Base-by-base conservation (phyloP, 371 early-diverging fungal species). In the Mucor saturninus region DNA sequence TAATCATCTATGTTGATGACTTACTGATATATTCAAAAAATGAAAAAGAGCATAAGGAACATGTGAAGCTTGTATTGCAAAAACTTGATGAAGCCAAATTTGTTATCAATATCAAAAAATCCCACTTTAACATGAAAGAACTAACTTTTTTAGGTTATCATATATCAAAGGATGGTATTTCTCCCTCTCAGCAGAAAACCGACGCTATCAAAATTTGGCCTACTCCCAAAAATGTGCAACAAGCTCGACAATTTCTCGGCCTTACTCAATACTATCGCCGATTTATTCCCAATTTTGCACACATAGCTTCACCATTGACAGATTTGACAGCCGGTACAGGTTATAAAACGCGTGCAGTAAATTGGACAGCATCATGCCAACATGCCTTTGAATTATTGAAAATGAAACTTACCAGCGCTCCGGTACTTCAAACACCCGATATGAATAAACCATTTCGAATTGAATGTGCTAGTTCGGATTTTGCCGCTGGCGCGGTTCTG, bases 81-180 rank as follows among this genome's bases (percentile, higher is more conserved):
- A 61, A 56, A 21, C 68, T 80, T 4, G n/a, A 67, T 13, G 62
- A 75, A n/a, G n/a, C n/a, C n/a, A n/a, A n/a, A n/a, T n/a, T n/a
- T n/a, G n/a, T n/a, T n/a, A n/a, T n/a, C n/a, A 9, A 85, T n/a
- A 46, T 68, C 2, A 61, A 68, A 42, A 91, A 91, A 63, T 89
- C 87, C 56, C 39, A 65, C 8, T 86, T 87, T 60, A 31, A 39
- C 49, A 11, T 45, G 11, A 31, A 40, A 3, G 61, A 74, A 29
- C 31, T 87, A 2, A 65, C 72, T 15, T 86, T 67, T 65, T 48
- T 85, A 3, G 83, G 86, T 29, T 67, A 73, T 56, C 46, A 73
- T 3, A 52, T 86, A 15, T 59, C 65, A 26, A 56, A 15, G 9
- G 9, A 56, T 0, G 81, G 79, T 1, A 56, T 84, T 5, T 1